Conservation (phyloP, 805 yeast species). For the Candida ovalis region DNA sequence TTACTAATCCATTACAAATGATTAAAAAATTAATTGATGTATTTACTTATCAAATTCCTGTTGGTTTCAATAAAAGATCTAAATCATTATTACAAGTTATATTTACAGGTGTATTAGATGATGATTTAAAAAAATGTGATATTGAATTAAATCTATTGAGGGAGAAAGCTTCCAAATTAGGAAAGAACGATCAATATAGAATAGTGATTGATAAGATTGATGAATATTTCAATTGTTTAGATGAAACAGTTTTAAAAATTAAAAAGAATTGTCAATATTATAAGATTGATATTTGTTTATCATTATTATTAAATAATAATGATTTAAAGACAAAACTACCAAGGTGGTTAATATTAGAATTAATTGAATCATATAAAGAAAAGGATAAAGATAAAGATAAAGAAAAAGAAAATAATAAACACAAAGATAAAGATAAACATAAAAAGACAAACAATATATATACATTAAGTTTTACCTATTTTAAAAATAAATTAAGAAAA, state of each 20-base stretch:
- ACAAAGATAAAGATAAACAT: neutral
- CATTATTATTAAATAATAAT: conserved; percentile 25
- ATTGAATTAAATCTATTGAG: conserved; percentile 47
- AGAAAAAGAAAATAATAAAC: conserved; percentile 3
- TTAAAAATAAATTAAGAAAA: conserved; percentile 60
- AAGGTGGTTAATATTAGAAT: conserved; percentile 10
- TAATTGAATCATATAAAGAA: conserved; percentile 19
- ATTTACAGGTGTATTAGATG: conserved; percentile 68
- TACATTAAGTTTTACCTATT: conserved; percentile 54
- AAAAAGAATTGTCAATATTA: conserved; percentile 28
- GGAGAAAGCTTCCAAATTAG: conserved; percentile 29
- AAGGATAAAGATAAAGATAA: neutral
- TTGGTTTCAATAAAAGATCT: conserved; percentile 42
- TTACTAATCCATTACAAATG: conserved; percentile 84
- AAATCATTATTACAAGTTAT: conserved; percentile 69
- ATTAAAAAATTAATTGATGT: conserved; percentile 77
- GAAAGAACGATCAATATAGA: conserved; percentile 28
- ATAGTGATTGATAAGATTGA: neutral
- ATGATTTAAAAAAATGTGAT: conserved; percentile 65
- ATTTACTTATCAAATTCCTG: conserved; percentile 71
- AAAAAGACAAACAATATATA: conserved; percentile 38
- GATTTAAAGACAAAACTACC: conserved; percentile 11
- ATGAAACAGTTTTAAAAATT: conserved; percentile 25
- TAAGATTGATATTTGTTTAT: conserved; percentile 23
- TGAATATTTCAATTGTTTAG: conserved; percentile 10